Conservation (phyloP, 441 rosid genomes). For the Metrosideros polymorpha region DNA sequence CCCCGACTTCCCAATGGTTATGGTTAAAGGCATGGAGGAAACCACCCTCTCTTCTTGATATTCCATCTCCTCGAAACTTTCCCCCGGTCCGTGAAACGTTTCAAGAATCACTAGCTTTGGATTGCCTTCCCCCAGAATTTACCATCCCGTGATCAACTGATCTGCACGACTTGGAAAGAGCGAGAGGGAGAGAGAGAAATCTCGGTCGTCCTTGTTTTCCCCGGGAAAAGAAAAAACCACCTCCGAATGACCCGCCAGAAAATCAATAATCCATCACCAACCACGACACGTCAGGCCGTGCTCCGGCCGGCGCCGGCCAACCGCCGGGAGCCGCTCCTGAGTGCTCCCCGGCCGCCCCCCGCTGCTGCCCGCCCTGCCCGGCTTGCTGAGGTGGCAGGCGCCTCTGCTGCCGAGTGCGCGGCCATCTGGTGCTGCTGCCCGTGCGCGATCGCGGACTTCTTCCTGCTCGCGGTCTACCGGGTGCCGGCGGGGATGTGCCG, state of each 20-base stretch:
- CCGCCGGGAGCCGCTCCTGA: slow-evolving; percentile 3
- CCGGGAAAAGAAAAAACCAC: too few species aligned
- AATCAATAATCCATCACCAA: not conserved
- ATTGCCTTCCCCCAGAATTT: not conserved
- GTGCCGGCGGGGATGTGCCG: slow-evolving; percentile 34
- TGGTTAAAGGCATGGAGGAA: not conserved
- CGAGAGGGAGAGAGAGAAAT: not conserved
- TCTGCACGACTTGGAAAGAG: not conserved
- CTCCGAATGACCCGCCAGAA: not conserved
- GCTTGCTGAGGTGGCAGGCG: slow-evolving; percentile 35
- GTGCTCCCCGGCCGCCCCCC: not conserved
- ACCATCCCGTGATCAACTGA: not conserved
- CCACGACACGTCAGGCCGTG: not conserved
- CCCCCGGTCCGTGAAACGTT: too few species aligned
- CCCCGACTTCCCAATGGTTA: not conserved
- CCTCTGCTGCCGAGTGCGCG: slow-evolving; percentile 42
- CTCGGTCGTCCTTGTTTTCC: not conserved
- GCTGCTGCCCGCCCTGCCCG: not conserved
- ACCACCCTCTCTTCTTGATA: not conserved
- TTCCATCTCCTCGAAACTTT: not conserved
- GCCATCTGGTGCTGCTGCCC: slow-evolving; percentile 53
- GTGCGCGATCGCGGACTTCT: slow-evolving; percentile 18
- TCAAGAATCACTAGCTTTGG: not conserved
- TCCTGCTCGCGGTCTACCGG: slow-evolving; percentile 7
- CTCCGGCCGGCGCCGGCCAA: not conserved